Percentiles rank a stretch among this genome's conserved stretches.
phyloP scores from a whole-genome alignment of 495 filamentous ascomycete species.

The Daldinia concentrica region DNA sequence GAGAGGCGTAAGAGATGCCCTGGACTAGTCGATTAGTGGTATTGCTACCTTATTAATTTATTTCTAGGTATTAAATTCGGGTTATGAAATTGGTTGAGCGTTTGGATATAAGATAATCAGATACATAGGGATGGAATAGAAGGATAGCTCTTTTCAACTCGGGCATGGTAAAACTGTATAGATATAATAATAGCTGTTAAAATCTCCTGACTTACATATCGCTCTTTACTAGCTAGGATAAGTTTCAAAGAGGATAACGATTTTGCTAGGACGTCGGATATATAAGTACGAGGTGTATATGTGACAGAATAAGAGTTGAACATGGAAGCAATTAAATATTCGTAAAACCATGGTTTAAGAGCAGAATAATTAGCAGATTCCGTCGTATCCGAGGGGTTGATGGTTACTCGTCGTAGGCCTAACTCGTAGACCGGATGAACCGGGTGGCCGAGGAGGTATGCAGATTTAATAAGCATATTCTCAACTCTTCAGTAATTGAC shows the following conservation, averaged over 20 bases:
- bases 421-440: background rate
- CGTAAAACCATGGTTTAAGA: background rate
- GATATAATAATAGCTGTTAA: background rate
- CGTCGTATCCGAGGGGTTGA: background rate
- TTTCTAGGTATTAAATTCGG: background rate
- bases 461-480: background rate
- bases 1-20: constrained; percentile 10
- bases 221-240: background rate
- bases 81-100: background rate
- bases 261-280: background rate
- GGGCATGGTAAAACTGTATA: background rate
- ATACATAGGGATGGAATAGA: background rate
- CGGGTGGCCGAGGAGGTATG: background rate
- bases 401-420: too few species aligned
- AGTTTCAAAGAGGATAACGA: background rate
- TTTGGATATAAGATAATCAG: background rate
- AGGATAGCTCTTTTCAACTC: background rate
- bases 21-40: background rate
- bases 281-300: background rate
- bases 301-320: background rate
- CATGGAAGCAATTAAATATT: background rate
- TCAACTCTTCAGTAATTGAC: background rate
- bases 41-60: background rate
- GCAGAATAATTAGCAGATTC: background rate
- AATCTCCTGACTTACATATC: background rate